These are phyloP conservation scores for Nymphaea colorata DNA, from an alignment of 164 flowering plant species.

Conservation along the genomic window DNA sequence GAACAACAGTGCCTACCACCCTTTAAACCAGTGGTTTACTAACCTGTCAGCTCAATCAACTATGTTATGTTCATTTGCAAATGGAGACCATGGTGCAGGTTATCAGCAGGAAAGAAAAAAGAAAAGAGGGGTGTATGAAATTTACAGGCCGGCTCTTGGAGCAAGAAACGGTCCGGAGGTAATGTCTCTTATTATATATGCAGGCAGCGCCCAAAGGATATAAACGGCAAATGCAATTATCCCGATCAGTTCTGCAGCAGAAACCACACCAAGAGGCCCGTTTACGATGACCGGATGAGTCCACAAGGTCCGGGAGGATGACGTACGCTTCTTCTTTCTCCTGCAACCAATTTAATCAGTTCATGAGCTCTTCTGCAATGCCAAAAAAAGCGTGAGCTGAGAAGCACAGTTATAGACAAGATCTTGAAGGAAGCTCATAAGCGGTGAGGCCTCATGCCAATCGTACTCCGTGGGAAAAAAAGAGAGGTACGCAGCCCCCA, in stretches of 20 bases:
- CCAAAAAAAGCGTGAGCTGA: background rate
- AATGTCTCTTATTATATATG: constrained; percentile 22
- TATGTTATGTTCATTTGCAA: too few relatives aligned
- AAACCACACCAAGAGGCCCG: constrained; percentile 88
- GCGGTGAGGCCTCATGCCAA: constrained; percentile 14
- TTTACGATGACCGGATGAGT: constrained; percentile 77
- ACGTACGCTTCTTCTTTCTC: constrained; percentile 26
- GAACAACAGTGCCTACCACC: too few relatives aligned
- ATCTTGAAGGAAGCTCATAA: background rate
- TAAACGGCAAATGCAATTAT: constrained; percentile 39
- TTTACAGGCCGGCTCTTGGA: constrained; percentile 6
- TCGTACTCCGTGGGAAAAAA: constrained; percentile 33
- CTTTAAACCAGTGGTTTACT: too few relatives aligned
- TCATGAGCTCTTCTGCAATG: background rate
- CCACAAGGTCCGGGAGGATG: constrained; percentile 64
- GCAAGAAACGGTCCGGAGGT: too few relatives aligned
- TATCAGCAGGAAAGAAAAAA: too few relatives aligned
- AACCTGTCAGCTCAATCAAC: too few relatives aligned
- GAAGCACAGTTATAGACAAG: background rate
- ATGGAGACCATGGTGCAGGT: too few relatives aligned
- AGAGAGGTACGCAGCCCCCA: constrained; percentile 29
- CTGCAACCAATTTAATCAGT: constrained; percentile 11
- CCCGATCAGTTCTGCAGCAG: constrained; percentile 78
- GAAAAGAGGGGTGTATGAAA: constrained; percentile 2
- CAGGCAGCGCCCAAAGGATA: constrained; percentile 45